Conservation (phyloP, 2,329 filamentous ascomycete species). For the Fulvia fulva region DNA sequence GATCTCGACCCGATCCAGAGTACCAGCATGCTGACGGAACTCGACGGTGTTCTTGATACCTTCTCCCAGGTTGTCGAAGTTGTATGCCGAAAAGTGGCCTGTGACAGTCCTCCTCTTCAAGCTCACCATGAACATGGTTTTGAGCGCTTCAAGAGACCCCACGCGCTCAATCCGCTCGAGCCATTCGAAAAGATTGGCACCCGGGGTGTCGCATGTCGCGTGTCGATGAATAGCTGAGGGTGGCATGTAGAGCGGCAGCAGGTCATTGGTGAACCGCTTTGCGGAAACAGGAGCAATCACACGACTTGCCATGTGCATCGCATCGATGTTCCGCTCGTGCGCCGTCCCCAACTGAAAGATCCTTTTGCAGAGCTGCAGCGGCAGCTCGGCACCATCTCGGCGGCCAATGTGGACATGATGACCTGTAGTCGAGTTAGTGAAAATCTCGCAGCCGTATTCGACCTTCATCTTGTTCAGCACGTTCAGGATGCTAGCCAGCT, state of each 20-base stretch:
- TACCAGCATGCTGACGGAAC: constrained; percentile 32
- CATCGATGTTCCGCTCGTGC: constrained; percentile 18
- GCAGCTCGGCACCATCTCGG: constrained; percentile 1
- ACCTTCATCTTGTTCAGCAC: not conserved
- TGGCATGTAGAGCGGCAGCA: not conserved
- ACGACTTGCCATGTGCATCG: constrained; percentile 11
- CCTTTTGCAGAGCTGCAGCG: constrained; percentile 17
- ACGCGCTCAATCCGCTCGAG: constrained; percentile 11
- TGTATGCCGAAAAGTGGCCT: constrained; percentile 12
- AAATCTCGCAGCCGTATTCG: not conserved
- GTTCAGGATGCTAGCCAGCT: not conserved
- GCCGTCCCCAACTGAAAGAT: constrained; percentile 18
- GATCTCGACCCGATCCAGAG: constrained; percentile 24
- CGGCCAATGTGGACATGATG: constrained; percentile 24
- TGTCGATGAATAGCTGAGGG: not conserved
- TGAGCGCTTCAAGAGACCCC: not conserved
- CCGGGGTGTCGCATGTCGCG: not conserved
- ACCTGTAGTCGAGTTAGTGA: constrained; percentile 19
- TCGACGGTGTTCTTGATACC: constrained; percentile 25
- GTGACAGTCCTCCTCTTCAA: not conserved
- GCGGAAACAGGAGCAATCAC: constrained; percentile 1
- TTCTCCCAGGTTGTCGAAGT: constrained; percentile 21
- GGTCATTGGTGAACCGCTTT: not conserved
- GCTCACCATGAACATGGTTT: constrained; percentile 4
- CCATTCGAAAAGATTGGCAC: constrained; percentile 16